Percentiles rank a stretch among this genome's conserved stretches.
phyloP scores from a whole-genome alignment of 371 early-diverging fungal genomes.

The Lichtheimia ramosa region DNA sequence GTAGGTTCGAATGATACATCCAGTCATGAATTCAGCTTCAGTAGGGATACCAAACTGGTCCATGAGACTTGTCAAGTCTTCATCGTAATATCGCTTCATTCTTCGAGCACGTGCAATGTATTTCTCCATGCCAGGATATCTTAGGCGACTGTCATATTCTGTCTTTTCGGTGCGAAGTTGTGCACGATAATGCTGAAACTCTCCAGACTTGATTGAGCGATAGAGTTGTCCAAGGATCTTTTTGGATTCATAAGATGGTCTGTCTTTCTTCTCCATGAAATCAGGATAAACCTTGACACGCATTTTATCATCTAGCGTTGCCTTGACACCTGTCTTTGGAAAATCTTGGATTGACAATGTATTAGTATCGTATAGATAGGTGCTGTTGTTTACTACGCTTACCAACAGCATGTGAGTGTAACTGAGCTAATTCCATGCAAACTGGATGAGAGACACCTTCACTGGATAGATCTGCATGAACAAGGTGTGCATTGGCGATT shows the following conservation, averaged over 20 bases:
- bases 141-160: slow-evolving; percentile 43
- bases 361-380: background rate
- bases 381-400: slow-evolving; percentile 23
- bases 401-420: slow-evolving; percentile 67
- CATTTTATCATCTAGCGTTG: slow-evolving; percentile 21
- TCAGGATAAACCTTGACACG: slow-evolving; percentile 13
- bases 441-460: slow-evolving; percentile 34
- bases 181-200: slow-evolving; percentile 5
- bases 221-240: slow-evolving; percentile 60
- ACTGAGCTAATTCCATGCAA: slow-evolving; percentile 55
- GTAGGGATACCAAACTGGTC: slow-evolving; percentile 58
- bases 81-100: slow-evolving; percentile 48
- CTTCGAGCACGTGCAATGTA: slow-evolving; percentile 53
- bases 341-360: slow-evolving; percentile 43
- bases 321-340: slow-evolving; percentile 67
- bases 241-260: slow-evolving; percentile 43
- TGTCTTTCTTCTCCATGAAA: slow-evolving; percentile 36
- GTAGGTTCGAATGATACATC: slow-evolving; percentile 27
- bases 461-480: slow-evolving; percentile 46
- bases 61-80: slow-evolving; percentile 51
- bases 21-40: slow-evolving; percentile 47
- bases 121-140: slow-evolving; percentile 47
- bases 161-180: background rate
- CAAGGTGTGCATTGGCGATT: slow-evolving; percentile 65
- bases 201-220: slow-evolving; percentile 25